Base-by-base conservation (phyloP, 2,329 filamentous ascomycete species). In the Apiospora kogelbergensis region DNA sequence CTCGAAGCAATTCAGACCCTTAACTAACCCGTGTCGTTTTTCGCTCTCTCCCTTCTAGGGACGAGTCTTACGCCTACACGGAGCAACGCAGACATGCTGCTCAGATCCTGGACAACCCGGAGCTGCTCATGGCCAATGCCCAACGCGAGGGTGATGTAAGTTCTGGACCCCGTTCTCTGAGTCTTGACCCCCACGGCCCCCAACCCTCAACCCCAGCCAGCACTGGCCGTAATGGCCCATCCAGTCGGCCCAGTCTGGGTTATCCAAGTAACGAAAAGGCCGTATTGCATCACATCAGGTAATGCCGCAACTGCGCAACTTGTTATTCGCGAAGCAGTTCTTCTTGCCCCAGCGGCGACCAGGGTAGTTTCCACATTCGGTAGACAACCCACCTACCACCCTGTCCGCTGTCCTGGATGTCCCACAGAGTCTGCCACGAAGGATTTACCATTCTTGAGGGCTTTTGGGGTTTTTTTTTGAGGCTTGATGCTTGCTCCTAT, bases 51-150 rank as follows among this genome's bases (percentile, higher is more conserved):
- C 13, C 11, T 26, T 33, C 3, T 33, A 70, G 70, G 65, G 74
- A 77, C 20, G 84, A 87, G 70, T 73, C 82, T 30, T 85, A 82
- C 70, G 78, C 78, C 64, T 77, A 79, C 17, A 73, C 76, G 4
- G 84, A 88, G 71, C 79, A 80, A 4, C 83, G 84, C 17, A 81
- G 84, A 60, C 81, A 84, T 71, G 88, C 88, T 15, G 80, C 85
- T 24, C 80, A 84, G 13, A 82, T 90, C 46, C 82, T 91, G 2
- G 85, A 88, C 71, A 84, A 78, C 33, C 88, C 88, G 0, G 88
- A 90, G 74, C 78, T 87, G 68, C 78, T 91, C 64, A 86, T 89
- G 82, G 88, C 88, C 81, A 84, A 88, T 53, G 86, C 89, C 2
- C 83, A 86, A 72, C 84, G 84, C 71, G 81, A 82, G 40, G 82